Evolutionary conservation across 2,329 filamentous ascomycete genomes (phyloP).

Genomic region (Sarocladiaceae sp.): DNA sequence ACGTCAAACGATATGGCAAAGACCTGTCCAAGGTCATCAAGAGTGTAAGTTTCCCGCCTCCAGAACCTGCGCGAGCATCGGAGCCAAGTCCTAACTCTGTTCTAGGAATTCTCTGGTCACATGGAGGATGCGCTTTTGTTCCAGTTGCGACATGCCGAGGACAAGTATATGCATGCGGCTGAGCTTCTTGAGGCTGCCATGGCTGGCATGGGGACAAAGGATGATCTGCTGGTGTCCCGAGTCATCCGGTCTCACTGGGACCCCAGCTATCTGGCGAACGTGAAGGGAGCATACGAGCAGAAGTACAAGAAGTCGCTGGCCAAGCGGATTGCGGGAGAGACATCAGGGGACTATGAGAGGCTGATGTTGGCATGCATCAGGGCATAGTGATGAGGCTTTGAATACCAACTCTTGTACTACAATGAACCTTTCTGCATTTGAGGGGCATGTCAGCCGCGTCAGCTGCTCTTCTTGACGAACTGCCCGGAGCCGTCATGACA

Average conservation of each 20-base stretch:
- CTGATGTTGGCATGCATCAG: slow-evolving; percentile 66
- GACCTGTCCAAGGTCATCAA: slow-evolving; percentile 68
- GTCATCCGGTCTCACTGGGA: slow-evolving; percentile 83
- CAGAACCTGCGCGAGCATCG: slow-evolving; percentile 11
- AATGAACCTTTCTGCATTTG: too few relatives aligned
- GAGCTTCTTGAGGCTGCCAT: slow-evolving; percentile 78
- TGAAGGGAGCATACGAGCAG: slow-evolving; percentile 71
- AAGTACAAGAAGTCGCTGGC: slow-evolving; percentile 62
- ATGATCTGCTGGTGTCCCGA: slow-evolving; percentile 69
- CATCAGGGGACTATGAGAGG: slow-evolving; percentile 73
- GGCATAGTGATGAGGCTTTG: too few relatives aligned
- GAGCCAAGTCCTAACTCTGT: background rate
- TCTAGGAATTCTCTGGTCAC: slow-evolving; percentile 76
- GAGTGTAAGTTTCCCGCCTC: slow-evolving; percentile 44
- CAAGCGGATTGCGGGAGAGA: slow-evolving; percentile 71
- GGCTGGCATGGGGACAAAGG: slow-evolving; percentile 82
- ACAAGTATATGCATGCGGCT: slow-evolving; percentile 81
- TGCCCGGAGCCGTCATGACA: too few relatives aligned
- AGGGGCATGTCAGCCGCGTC: too few relatives aligned
- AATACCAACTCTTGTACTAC: too few relatives aligned
- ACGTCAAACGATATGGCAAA: slow-evolving; percentile 64
- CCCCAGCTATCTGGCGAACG: slow-evolving; percentile 62
- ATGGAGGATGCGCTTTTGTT: slow-evolving; percentile 80
- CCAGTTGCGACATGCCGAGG: slow-evolving; percentile 69
- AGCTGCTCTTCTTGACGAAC: too few relatives aligned